A percentile compares a stretch with the other conserved stretches of the same genome.
These are phyloP conservation scores for Selenicereus undatus DNA, from an alignment of 148 eudicot genomes.

Conservation along the genomic window DNA sequence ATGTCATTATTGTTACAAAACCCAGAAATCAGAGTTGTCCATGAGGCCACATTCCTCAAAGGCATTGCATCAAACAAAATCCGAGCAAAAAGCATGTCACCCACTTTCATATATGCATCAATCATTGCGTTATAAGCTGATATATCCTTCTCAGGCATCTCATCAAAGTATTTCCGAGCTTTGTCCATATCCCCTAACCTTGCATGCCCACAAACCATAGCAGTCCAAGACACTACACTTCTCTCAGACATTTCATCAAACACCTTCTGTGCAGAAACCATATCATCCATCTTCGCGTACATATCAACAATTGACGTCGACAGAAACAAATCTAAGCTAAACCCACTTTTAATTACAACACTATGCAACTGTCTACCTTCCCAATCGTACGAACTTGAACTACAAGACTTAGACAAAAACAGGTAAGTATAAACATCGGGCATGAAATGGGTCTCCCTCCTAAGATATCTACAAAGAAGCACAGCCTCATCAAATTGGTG, in stretches of 20 bases:
- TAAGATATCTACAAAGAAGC: constrained; percentile 39
- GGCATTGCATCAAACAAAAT: constrained; percentile 50
- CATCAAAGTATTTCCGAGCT: constrained; percentile 44
- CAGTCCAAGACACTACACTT: constrained; percentile 71
- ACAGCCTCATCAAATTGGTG: constrained; percentile 40
- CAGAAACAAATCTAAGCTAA: constrained; percentile 47
- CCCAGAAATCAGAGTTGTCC: constrained; percentile 73
- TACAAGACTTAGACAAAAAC: constrained; percentile 52
- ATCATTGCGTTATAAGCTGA: constrained; percentile 62
- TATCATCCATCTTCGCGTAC: constrained; percentile 58
- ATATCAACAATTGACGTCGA: constrained; percentile 62
- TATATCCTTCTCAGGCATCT: constrained; percentile 56
- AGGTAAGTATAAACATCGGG: constrained; percentile 68
- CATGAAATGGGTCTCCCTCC: constrained; percentile 36
- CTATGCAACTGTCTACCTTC: constrained; percentile 58
- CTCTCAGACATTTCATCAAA: constrained; percentile 73
- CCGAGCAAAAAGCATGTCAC: constrained; percentile 51
- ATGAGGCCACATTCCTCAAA: constrained; percentile 61
- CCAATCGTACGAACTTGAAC: constrained; percentile 30
- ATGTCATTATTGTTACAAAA: constrained; percentile 51
- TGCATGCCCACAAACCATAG: constrained; percentile 63
- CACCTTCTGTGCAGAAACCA: constrained; percentile 47
- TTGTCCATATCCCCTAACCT: constrained; percentile 47
- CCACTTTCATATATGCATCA: constrained; percentile 59
- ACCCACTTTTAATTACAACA: constrained; percentile 55